Conservation (phyloP, 2,329 filamentous ascomycete genomes). For the Cytospora schulzeri region DNA sequence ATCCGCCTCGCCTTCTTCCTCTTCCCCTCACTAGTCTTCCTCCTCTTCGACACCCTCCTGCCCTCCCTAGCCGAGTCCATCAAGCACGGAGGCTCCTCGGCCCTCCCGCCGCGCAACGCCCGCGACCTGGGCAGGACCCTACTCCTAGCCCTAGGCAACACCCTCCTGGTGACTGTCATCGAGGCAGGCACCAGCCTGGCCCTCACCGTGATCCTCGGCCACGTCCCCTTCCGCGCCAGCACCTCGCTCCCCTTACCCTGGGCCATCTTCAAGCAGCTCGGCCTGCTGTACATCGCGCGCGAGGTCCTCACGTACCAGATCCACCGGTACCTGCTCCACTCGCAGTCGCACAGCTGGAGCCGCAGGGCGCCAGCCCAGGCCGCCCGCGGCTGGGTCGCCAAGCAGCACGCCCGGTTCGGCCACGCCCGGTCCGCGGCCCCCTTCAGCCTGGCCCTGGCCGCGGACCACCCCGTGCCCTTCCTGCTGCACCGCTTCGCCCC, state of each 20-base stretch:
- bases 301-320: constrained; percentile 71
- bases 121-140: constrained; percentile 38
- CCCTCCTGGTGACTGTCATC: constrained; percentile 45
- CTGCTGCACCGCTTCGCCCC: constrained; percentile 66
- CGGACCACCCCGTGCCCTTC: constrained; percentile 69
- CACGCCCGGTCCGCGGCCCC: constrained; percentile 59
- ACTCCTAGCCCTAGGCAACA: constrained; percentile 47
- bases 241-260: constrained; percentile 55
- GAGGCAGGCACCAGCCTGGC: constrained; percentile 47
- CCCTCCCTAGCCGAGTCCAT: constrained; percentile 69
- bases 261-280: constrained; percentile 54
- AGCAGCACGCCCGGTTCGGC: constrained; percentile 47
- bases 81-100: constrained; percentile 64
- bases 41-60: constrained; percentile 70
- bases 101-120: constrained; percentile 50
- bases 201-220: constrained; percentile 38
- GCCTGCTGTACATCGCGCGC: constrained; percentile 46
- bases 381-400: constrained; percentile 40
- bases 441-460: constrained; percentile 64
- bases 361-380: constrained; percentile 32
- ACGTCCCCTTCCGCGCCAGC: constrained; percentile 50
- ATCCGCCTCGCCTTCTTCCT: constrained; percentile 72
- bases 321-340: constrained; percentile 73
- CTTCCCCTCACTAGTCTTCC: constrained; percentile 70
- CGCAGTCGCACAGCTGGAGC: constrained; percentile 28